Base-by-base conservation (phyloP, 176 grass and related monocot genomes). In the Eleusine indica region DNA sequence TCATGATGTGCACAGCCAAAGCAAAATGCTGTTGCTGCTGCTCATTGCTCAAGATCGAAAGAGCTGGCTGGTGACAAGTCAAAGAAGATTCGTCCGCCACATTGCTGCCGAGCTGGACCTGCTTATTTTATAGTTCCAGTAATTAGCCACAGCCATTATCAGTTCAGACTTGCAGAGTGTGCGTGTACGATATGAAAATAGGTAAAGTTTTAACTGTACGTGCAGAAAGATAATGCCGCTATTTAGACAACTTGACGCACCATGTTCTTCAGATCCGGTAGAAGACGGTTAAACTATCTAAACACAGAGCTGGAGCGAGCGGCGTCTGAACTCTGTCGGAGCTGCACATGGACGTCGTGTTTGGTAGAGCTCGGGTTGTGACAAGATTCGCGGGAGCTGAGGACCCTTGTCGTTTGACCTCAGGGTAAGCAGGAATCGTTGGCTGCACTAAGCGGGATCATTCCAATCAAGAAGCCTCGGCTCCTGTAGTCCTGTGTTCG, bases 341-440 rank as follows among this genome's bases (percentile, higher is more conserved):
- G 28, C 30, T 38, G 83, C 83, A 90, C 83, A 86, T 86, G 88
- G 58, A 43, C 22, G 22, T 73, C 83, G 67, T 86, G 83, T 90
- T 86, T 73, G 88, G 78, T 90, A 82, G 83, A 77, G 38, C 67
- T 30, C 46, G 39, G 12, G 73, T 8, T 15, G 40, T 73, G 88
- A 58, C 83, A 78, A 83, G 48, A 86, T 86, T 30, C 69, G 51
- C 52, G 7, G 22, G 19, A 37, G 5, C 14, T 66, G 61, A 5
- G 28, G 78, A 90, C 79, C 38, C 8, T 47, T 78, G 79, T 39
- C 88, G 29, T 37, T 48, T 49, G 29, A 86, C 73, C 67, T 48
- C 66, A 11, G 2, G 65, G 66, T 66, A 3, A 77, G 69, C 60
- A 88, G 76, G 69, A 88, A 44, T 67, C 62, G 4, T 67, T 52